Evolutionary conservation across 768 basidiomycete species (phyloP).

Genomic region (Russula emetica): DNA sequence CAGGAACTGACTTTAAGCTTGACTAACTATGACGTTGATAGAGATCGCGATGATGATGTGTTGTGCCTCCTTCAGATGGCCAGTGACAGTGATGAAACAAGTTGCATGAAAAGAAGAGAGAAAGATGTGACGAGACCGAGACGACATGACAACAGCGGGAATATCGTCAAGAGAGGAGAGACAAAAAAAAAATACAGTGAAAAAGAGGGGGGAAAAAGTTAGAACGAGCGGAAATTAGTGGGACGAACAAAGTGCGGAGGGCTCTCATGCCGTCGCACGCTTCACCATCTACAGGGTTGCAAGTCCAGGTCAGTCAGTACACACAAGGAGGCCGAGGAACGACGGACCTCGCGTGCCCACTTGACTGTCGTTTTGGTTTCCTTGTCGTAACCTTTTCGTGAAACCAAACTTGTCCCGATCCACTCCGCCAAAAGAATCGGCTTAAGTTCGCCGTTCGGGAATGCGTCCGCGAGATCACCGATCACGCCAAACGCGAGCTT

Average conservation of each 20-base stretch:
- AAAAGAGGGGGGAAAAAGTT: not conserved
- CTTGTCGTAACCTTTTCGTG: conserved; percentile 63
- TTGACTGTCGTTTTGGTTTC: conserved; percentile 87
- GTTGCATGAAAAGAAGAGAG: conserved; percentile 16
- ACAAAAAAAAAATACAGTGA: conserved; percentile 1
- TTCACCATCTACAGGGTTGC: conserved; percentile 60
- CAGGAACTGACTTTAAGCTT: conserved; percentile 15
- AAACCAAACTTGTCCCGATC: conserved; percentile 68
- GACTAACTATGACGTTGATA: conserved; percentile 26
- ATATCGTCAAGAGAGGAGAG: conserved; percentile 11
- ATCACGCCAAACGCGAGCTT: conserved; percentile 79
- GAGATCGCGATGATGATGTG: conserved; percentile 31
- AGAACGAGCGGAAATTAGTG: not conserved
- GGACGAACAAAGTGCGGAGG: not conserved
- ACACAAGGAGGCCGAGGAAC: conserved; percentile 9
- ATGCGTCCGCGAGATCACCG: conserved; percentile 89
- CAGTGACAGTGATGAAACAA: conserved; percentile 30
- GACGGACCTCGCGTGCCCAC: conserved; percentile 86
- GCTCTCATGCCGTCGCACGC: conserved; percentile 49
- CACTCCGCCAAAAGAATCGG: conserved; percentile 73
- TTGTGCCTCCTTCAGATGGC: conserved; percentile 74
- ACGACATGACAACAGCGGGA: conserved; percentile 26
- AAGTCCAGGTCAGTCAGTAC: not conserved
- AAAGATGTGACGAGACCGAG: conserved; percentile 10
- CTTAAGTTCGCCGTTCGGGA: conserved; percentile 77